These are phyloP conservation scores for Rhexocercosporidium sp. DNA, from an alignment of 2,329 filamentous ascomycete genomes.

Conservation along the genomic window DNA sequence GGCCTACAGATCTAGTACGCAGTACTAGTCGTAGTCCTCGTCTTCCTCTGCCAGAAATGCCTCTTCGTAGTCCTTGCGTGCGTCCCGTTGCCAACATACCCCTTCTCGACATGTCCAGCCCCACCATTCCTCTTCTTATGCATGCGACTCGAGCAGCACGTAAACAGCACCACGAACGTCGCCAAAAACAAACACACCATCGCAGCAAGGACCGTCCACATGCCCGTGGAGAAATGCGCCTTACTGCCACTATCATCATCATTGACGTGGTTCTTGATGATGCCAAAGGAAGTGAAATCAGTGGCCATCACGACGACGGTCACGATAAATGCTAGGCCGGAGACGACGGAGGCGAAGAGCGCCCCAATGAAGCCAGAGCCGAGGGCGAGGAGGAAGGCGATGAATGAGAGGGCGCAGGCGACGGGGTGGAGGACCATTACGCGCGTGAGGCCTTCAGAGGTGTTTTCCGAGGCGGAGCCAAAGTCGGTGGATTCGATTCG, in stretches of 20 bases:
- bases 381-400: slow-evolving; percentile 61
- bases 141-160: slow-evolving; percentile 57
- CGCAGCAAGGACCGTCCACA: slow-evolving; percentile 64
- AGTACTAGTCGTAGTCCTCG: background rate
- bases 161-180: slow-evolving; percentile 62
- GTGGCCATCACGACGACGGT: slow-evolving; percentile 55
- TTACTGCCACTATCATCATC: slow-evolving; percentile 44
- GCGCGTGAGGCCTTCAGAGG: slow-evolving; percentile 56
- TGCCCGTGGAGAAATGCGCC: slow-evolving; percentile 58
- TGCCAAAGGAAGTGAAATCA: slow-evolving; percentile 63
- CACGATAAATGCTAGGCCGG: slow-evolving; percentile 55
- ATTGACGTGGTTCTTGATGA: slow-evolving; percentile 60
- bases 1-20: slow-evolving; percentile 5
- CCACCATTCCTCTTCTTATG: slow-evolving; percentile 29
- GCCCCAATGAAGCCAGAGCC: slow-evolving; percentile 58
- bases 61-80: slow-evolving; percentile 6
- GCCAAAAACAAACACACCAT: slow-evolving; percentile 61
- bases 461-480: slow-evolving; percentile 49
- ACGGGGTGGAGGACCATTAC: slow-evolving; percentile 68
- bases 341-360: slow-evolving; percentile 55
- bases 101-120: slow-evolving; percentile 26
- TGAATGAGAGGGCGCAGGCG: slow-evolving; percentile 60
- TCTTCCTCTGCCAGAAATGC: slow-evolving; percentile 14
- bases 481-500: slow-evolving; percentile 46
- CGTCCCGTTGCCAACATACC: slow-evolving; percentile 30